phyloP scores from a whole-genome alignment of 1,284 basidiomycete genomes.

The Sanghuangporus weigelae region DNA sequence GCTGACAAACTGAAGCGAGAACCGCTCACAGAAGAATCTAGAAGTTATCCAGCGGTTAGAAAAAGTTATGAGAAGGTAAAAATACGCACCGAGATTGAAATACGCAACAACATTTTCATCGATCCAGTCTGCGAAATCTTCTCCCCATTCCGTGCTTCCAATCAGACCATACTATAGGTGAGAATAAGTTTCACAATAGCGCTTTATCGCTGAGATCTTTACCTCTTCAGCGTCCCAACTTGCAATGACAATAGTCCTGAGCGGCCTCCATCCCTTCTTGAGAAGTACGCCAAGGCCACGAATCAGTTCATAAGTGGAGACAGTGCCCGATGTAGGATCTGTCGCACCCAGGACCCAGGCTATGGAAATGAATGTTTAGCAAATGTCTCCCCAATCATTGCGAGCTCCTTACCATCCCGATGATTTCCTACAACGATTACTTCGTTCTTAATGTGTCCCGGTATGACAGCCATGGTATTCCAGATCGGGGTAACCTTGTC shows the following conservation, averaged over 20 bases:
- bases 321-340: slow-evolving; percentile 87
- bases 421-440: slow-evolving; percentile 85
- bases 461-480: slow-evolving; percentile 89
- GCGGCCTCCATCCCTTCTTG: slow-evolving; percentile 82
- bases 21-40: slow-evolving; percentile 67
- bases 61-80: too few species aligned
- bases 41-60: neutral
- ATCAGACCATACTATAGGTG: slow-evolving; percentile 70
- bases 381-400: neutral
- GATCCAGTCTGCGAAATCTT: slow-evolving; percentile 85
- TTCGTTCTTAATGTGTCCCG: slow-evolving; percentile 83
- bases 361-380: neutral
- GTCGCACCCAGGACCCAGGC: slow-evolving; percentile 60
- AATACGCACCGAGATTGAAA: slow-evolving; percentile 45
- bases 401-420: slow-evolving; percentile 59
- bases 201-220: slow-evolving; percentile 1
- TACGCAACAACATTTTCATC: slow-evolving; percentile 76
- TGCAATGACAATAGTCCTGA: slow-evolving; percentile 82
- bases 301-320: slow-evolving; percentile 79
- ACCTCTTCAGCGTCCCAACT: slow-evolving; percentile 94
- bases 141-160: slow-evolving; percentile 85
- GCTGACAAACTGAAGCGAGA: slow-evolving; percentile 50
- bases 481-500: slow-evolving; percentile 48
- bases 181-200: neutral
- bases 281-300: slow-evolving; percentile 74